phyloP scores from a whole-genome alignment of 176 grass and related monocot species.

The Carex littledalei region DNA sequence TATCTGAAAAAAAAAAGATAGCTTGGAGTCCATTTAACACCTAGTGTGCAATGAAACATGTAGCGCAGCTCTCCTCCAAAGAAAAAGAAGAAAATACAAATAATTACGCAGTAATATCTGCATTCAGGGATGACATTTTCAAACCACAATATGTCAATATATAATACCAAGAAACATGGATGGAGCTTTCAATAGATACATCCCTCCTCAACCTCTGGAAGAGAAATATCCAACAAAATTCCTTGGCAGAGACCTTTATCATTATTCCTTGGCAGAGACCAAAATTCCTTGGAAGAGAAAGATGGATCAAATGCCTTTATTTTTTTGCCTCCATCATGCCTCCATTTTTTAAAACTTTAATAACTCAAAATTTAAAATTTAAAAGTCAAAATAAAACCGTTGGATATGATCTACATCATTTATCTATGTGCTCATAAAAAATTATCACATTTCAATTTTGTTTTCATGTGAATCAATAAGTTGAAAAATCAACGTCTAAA shows the following conservation, averaged over 20 bases:
- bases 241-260: background rate
- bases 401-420: too few species aligned
- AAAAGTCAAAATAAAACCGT: too few species aligned
- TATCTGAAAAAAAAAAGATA: too few species aligned
- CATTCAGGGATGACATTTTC: background rate
- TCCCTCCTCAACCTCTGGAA: background rate
- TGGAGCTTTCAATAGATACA: background rate
- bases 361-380: too few species aligned
- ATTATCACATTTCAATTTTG: too few species aligned
- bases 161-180: background rate
- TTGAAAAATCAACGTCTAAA: too few species aligned
- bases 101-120: background rate
- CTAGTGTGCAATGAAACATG: background rate
- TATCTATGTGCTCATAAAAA: too few species aligned
- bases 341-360: too few species aligned
- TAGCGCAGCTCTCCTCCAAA: background rate
- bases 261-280: background rate
- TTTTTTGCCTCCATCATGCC: too few species aligned
- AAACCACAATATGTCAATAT: background rate
- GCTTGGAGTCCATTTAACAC: background rate
- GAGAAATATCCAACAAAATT: background rate
- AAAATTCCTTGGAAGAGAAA: background rate
- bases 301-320: too few species aligned
- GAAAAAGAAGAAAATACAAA: background rate
- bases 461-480: too few species aligned